Evolutionary conservation across 2,329 filamentous ascomycete species (phyloP).

Genomic region (Lecanicillium sp.): DNA sequence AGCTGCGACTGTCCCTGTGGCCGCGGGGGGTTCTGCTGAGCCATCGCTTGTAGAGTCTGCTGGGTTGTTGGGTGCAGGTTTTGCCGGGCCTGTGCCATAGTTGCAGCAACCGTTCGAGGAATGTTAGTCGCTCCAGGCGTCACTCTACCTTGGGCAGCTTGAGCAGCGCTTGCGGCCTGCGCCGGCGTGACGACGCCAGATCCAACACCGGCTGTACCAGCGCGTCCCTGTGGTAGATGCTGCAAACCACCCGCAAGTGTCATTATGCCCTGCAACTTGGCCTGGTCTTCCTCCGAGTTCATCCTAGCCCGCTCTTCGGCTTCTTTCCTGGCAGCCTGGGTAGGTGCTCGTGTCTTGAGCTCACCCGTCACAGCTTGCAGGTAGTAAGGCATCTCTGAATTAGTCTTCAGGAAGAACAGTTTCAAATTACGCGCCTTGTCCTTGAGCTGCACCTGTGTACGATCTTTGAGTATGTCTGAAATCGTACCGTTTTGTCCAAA

Average conservation of each 20-base stretch:
- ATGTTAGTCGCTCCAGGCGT: slow-evolving; percentile 18
- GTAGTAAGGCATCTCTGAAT: slow-evolving; percentile 85
- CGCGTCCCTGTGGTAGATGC: slow-evolving; percentile 29
- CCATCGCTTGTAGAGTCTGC: slow-evolving; percentile 4
- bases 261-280: slow-evolving; percentile 55
- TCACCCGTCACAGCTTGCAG: slow-evolving; percentile 84
- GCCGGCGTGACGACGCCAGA: slow-evolving; percentile 29
- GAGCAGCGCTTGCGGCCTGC: slow-evolving; percentile 26
- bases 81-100: slow-evolving; percentile 23
- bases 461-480: slow-evolving; percentile 77
- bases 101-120: slow-evolving; percentile 18
- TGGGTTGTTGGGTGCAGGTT: slow-evolving; percentile 25
- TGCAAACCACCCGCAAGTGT: slow-evolving; percentile 48
- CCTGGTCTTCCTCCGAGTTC: slow-evolving; percentile 54
- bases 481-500: slow-evolving; percentile 76
- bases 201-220: slow-evolving; percentile 22
- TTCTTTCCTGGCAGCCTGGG: slow-evolving; percentile 63
- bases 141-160: slow-evolving; percentile 18
- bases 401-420: slow-evolving; percentile 85
- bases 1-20: slow-evolving; percentile 22
- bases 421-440: slow-evolving; percentile 89
- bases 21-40: slow-evolving; percentile 8
- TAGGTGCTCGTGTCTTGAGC: slow-evolving; percentile 76
- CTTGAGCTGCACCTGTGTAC: slow-evolving; percentile 87
- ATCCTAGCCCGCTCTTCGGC: slow-evolving; percentile 57